A percentile compares a stretch with the other conserved stretches of the same genome.
Conservation (phyloP, 129 eudicot species). For the Glebionis coronaria region DNA sequence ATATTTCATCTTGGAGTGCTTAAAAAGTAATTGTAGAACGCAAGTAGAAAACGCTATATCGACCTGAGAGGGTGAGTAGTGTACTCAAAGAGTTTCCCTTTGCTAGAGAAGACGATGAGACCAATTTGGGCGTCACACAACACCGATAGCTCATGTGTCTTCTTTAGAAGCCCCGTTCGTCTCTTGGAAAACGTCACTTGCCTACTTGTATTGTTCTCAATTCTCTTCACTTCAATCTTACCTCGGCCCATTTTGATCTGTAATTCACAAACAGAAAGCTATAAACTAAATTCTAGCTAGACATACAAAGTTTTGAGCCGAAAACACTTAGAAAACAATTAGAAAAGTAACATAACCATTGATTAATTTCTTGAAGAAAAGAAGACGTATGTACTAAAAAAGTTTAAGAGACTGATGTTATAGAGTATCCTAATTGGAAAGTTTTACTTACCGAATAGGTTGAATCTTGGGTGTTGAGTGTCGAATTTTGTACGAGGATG, state of each 20-base stretch:
- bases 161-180: slow-evolving; percentile 39
- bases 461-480: too few species aligned
- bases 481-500: slow-evolving; percentile 25
- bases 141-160: slow-evolving; percentile 43
- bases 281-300: background rate
- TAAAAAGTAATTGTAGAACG: slow-evolving; percentile 6
- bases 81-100: slow-evolving; percentile 46
- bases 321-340: slow-evolving; percentile 21
- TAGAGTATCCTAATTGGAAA: slow-evolving; percentile 25
- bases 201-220: slow-evolving; percentile 54
- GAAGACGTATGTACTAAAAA: slow-evolving; percentile 8
- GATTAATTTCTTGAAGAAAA: slow-evolving; percentile 14
- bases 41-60: background rate
- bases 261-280: background rate
- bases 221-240: slow-evolving; percentile 51
- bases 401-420: background rate
- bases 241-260: slow-evolving; percentile 42
- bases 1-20: background rate
- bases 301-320: slow-evolving; percentile 2
- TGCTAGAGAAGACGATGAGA: slow-evolving; percentile 45
- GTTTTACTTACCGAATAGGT: slow-evolving; percentile 21
- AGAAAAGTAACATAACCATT: background rate
- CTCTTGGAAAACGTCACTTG: slow-evolving; percentile 54
- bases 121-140: slow-evolving; percentile 49
- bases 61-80: slow-evolving; percentile 42